phyloP scores from a whole-genome alignment of 495 filamentous ascomycete species.

The Aspergillus diversus region DNA sequence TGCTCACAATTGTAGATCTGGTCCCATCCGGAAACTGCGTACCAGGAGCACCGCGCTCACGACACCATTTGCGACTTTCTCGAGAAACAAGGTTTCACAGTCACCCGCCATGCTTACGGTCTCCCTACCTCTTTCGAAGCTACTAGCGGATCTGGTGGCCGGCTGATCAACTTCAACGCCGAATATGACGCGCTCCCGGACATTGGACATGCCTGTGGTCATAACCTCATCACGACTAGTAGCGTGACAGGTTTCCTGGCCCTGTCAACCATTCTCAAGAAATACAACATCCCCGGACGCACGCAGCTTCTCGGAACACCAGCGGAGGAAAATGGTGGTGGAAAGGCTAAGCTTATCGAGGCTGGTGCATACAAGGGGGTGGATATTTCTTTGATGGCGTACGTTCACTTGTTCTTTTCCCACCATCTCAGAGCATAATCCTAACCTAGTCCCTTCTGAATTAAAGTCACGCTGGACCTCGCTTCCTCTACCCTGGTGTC shows the following conservation, averaged over 20 bases:
- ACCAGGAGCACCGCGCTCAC: conserved; percentile 60
- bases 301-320: conserved; percentile 70
- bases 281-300: conserved; percentile 55
- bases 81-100: conserved; percentile 55
- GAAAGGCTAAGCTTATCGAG: conserved; percentile 67
- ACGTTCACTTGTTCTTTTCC: conserved; percentile 25
- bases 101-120: conserved; percentile 56
- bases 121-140: conserved; percentile 46
- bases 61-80: conserved; percentile 60
- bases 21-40: conserved; percentile 63
- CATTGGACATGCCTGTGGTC: conserved; percentile 70
- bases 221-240: conserved; percentile 69
- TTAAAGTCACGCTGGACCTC: conserved; percentile 34
- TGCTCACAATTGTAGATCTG: conserved; percentile 48
- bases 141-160: conserved; percentile 42
- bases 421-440: neutral
- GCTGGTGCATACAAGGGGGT: conserved; percentile 65
- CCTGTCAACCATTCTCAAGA: conserved; percentile 51
- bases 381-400: conserved; percentile 68
- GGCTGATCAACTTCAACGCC: conserved; percentile 49
- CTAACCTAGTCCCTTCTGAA: conserved; percentile 2
- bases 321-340: conserved; percentile 71
- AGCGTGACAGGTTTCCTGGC: conserved; percentile 64
- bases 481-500: conserved; percentile 34
- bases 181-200: conserved; percentile 60